Percentiles rank a stretch among this genome's conserved stretches.
phyloP scores from a whole-genome alignment of 805 yeast genomes.

The Candida incommunis region DNA sequence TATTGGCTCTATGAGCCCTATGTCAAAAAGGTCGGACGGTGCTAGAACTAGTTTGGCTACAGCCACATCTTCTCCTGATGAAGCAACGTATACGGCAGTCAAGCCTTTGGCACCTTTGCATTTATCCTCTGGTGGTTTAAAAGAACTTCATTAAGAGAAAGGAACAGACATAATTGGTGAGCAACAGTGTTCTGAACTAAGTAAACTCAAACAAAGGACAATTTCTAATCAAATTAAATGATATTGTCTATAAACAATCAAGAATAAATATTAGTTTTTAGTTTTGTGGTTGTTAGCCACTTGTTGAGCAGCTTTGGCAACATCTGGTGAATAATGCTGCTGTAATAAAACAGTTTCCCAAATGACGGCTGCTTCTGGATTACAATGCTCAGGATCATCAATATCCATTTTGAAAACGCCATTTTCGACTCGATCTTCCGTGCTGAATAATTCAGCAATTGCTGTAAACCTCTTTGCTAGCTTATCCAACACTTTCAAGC shows the following conservation, averaged over 20 bases:
- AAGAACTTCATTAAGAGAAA: too few relatives aligned
- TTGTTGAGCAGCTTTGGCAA: slow-evolving; percentile 43
- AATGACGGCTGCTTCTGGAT: slow-evolving; percentile 76
- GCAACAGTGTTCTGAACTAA: too few relatives aligned
- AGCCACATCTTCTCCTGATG: background rate
- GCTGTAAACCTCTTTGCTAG: slow-evolving; percentile 58
- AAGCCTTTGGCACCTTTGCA: background rate
- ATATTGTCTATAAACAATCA: too few relatives aligned
- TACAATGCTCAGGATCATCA: slow-evolving; percentile 57
- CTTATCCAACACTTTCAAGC: slow-evolving; percentile 65
- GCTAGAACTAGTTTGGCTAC: background rate
- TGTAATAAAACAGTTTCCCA: slow-evolving; percentile 79
- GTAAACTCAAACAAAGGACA: background rate
- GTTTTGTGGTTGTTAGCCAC: background rate
- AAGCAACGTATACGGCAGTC: background rate
- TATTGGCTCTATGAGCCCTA: background rate
- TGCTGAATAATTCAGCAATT: slow-evolving; percentile 60
- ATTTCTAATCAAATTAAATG: background rate
- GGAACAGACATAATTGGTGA: too few relatives aligned
- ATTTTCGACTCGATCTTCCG: slow-evolving; percentile 78
- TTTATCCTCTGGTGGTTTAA: too few relatives aligned
- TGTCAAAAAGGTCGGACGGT: background rate
- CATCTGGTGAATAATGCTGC: slow-evolving; percentile 71
- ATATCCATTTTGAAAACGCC: slow-evolving; percentile 59
- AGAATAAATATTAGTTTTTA: background rate